Evolutionary conservation across 148 eudicot genomes (phyloP).

Genomic region (Camellia granthamiana): DNA sequence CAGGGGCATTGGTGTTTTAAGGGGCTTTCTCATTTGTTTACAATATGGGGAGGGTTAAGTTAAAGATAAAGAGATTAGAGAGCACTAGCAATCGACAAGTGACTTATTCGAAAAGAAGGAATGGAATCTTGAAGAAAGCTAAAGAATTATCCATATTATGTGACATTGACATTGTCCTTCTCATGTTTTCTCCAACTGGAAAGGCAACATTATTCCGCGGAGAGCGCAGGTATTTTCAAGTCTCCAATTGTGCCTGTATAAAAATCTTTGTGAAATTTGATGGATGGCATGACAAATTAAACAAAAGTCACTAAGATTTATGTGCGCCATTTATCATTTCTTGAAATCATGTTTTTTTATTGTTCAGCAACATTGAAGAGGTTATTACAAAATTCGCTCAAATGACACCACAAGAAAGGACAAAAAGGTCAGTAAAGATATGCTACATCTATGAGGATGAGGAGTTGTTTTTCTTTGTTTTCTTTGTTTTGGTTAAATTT

Average conservation of each 20-base stretch:
- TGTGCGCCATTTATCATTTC: neutral
- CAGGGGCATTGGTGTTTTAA: constrained; percentile 4
- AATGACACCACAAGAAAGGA: constrained; percentile 81
- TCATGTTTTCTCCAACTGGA: constrained; percentile 76
- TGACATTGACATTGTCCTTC: constrained; percentile 64
- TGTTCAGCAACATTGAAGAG: constrained; percentile 74
- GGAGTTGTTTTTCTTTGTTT: neutral
- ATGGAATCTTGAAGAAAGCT: constrained; percentile 73
- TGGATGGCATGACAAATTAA: too few species aligned
- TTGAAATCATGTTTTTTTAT: constrained; percentile 12
- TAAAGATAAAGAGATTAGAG: constrained; percentile 72
- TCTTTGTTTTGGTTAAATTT: neutral
- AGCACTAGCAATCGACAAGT: constrained; percentile 68
- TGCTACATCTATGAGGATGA: neutral
- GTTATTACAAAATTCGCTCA: constrained; percentile 81
- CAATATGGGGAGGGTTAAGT: constrained; percentile 83
- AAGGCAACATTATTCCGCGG: constrained; percentile 70
- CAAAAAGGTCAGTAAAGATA: constrained; percentile 45
- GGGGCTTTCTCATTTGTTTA: constrained; percentile 22
- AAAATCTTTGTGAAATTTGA: neutral
- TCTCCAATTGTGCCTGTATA: neutral
- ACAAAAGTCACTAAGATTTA: too few species aligned
- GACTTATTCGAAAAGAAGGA: constrained; percentile 66
- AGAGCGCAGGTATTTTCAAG: constrained; percentile 56
- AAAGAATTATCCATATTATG: constrained; percentile 68